phyloP scores from a whole-genome alignment of 441 rosid species.

The Flueggea neowawraea region DNA sequence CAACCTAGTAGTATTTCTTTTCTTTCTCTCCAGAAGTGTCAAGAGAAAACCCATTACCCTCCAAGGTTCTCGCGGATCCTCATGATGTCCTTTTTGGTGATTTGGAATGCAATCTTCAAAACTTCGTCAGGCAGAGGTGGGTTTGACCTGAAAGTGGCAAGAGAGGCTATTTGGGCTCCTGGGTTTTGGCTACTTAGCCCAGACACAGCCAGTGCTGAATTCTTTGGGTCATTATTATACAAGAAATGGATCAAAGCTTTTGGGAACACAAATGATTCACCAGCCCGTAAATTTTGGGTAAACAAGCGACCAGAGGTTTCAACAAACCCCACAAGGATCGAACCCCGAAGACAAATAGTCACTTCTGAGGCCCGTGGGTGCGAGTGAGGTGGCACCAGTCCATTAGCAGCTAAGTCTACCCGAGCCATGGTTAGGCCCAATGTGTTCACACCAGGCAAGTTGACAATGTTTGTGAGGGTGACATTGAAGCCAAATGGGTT shows the following conservation, averaged over 20 bases:
- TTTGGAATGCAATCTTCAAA: conserved; percentile 38
- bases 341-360: conserved; percentile 46
- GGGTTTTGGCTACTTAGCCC: conserved; percentile 67
- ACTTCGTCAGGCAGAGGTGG: conserved; percentile 36
- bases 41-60: conserved; percentile 19
- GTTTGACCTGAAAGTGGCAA: conserved; percentile 36
- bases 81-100: conserved; percentile 34
- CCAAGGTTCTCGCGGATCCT: conserved; percentile 46
- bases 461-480: conserved; percentile 33
- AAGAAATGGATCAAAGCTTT: conserved; percentile 58
- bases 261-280: conserved; percentile 65
- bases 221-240: conserved; percentile 31
- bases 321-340: conserved; percentile 55
- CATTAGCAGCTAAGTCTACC: conserved; percentile 28
- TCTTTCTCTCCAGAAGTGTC: not conserved
- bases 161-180: conserved; percentile 49
- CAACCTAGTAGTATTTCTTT: not conserved
- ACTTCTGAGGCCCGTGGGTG: conserved; percentile 80
- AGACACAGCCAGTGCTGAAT: conserved; percentile 50
- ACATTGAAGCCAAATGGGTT: conserved; percentile 48
- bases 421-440: conserved; percentile 61
- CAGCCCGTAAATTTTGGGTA: conserved; percentile 42
- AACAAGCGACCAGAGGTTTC: conserved; percentile 46
- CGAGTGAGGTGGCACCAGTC: conserved; percentile 44
- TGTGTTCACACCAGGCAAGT: conserved; percentile 62